Percentiles rank a stretch among this genome's conserved stretches.
Evolutionary conservation across 192 early-diverging fungal species (phyloP).

Genomic region (Paraglomus brasilianum): DNA sequence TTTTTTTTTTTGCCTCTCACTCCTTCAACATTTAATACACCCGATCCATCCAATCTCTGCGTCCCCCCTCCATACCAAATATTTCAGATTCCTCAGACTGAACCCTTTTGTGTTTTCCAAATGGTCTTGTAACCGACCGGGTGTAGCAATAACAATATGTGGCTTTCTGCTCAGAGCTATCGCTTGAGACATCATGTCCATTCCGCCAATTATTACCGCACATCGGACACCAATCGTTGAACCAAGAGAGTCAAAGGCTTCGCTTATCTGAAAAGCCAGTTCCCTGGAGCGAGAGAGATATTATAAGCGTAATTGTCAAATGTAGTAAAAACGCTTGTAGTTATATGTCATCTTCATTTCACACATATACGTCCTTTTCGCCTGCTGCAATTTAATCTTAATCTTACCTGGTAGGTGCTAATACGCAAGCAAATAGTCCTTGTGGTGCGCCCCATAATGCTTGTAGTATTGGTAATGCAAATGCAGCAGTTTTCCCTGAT

Average conservation of each 20-base stretch:
- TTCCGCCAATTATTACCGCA: conserved; percentile 91
- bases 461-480: conserved; percentile 83
- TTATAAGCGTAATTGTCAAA: conserved; percentile 13
- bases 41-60: too few species aligned
- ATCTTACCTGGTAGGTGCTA: conserved; percentile 87
- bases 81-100: conserved; percentile 85
- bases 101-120: conserved; percentile 99
- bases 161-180: conserved; percentile 94
- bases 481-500: conserved; percentile 86
- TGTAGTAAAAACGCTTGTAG: too few species aligned
- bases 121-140: conserved; percentile 93
- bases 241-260: conserved; percentile 89
- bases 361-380: too few species aligned
- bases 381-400: too few species aligned
- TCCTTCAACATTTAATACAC: too few species aligned
- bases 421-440: conserved; percentile 89
- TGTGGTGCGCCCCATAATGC: conserved; percentile 85
- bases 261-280: conserved; percentile 91
- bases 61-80: conserved; percentile 66
- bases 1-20: too few species aligned
- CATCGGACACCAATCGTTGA: conserved; percentile 89
- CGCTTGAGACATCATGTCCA: conserved; percentile 96
- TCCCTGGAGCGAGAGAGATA: conserved; percentile 68
- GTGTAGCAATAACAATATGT: conserved; percentile 93
- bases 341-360: too few species aligned